phyloP scores from a whole-genome alignment of 2,329 filamentous ascomycete genomes.

The Aspergillus proliferans region DNA sequence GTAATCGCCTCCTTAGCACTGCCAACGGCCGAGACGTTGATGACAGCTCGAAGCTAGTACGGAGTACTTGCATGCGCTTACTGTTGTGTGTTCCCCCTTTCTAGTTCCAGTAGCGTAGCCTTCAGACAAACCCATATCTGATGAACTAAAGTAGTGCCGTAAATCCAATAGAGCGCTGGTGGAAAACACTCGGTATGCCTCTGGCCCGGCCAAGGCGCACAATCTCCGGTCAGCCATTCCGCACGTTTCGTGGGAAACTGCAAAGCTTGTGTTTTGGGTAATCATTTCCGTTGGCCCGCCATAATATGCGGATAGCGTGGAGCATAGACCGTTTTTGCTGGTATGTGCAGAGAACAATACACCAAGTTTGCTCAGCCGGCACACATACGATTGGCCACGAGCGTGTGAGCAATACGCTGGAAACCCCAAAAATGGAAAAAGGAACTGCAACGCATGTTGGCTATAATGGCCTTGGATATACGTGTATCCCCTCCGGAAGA shows the following conservation, averaged over 20 bases:
- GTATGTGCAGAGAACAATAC: background rate
- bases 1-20: background rate
- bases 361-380: background rate
- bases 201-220: background rate
- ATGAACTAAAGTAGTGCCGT: background rate
- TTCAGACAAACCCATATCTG: background rate
- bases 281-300: background rate
- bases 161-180: background rate
- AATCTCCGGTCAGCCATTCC: background rate
- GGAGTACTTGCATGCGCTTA: background rate
- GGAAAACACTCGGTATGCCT: background rate
- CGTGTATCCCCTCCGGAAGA: background rate
- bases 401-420: no score
- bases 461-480: background rate
- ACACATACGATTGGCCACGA: background rate
- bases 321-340: background rate
- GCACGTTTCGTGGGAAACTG: background rate
- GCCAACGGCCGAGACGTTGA: background rate
- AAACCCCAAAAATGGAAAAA: background rate
- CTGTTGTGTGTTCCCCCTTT: background rate
- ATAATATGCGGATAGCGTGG: background rate
- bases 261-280: background rate
- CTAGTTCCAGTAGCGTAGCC: background rate
- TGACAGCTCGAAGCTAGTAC: background rate
- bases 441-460: background rate